These are phyloP conservation scores for Russula griseocarnosa DNA, from an alignment of 768 basidiomycete genomes.

Conservation along the genomic window DNA sequence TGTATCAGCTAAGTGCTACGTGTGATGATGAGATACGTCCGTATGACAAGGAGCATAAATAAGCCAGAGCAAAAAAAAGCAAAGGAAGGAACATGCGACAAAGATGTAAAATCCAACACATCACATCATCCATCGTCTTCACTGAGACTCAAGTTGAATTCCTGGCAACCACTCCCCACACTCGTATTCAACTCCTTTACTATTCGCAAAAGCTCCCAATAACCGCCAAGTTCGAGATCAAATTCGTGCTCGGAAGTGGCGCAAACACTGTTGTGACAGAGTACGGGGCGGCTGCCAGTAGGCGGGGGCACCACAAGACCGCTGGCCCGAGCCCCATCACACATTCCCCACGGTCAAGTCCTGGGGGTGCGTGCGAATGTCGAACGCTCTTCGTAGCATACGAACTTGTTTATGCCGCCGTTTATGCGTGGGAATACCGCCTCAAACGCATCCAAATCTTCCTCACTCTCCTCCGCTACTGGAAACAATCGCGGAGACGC, in stretches of 20 bases:
- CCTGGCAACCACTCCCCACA: slow-evolving; percentile 28
- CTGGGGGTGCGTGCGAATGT: slow-evolving; percentile 14
- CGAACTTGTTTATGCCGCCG: slow-evolving; percentile 26
- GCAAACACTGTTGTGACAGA: slow-evolving; percentile 24
- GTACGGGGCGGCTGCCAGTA: slow-evolving; percentile 22
- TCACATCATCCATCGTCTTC: background rate
- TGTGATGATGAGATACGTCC: slow-evolving; percentile 14
- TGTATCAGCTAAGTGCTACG: slow-evolving; percentile 14
- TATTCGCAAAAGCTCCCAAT: slow-evolving; percentile 14
- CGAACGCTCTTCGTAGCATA: slow-evolving; percentile 32
- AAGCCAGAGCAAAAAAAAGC: slow-evolving; percentile 9
- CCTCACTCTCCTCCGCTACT: slow-evolving; percentile 35
- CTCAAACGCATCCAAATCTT: slow-evolving; percentile 27
- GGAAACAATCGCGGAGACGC: slow-evolving; percentile 31
- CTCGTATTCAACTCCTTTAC: slow-evolving; percentile 18
- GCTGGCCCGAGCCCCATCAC: slow-evolving; percentile 16
- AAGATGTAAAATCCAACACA: background rate
- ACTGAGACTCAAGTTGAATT: slow-evolving; percentile 20
- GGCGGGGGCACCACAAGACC: slow-evolving; percentile 26
- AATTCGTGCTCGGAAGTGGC: slow-evolving; percentile 29
- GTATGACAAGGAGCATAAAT: background rate
- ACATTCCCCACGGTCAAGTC: slow-evolving; percentile 9
- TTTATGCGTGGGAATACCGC: slow-evolving; percentile 13
- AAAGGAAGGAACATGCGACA: slow-evolving; percentile 12
- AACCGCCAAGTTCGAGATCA: slow-evolving; percentile 31